Conservation (phyloP, 2,329 filamentous ascomycete species). For the Beauveria australis region DNA sequence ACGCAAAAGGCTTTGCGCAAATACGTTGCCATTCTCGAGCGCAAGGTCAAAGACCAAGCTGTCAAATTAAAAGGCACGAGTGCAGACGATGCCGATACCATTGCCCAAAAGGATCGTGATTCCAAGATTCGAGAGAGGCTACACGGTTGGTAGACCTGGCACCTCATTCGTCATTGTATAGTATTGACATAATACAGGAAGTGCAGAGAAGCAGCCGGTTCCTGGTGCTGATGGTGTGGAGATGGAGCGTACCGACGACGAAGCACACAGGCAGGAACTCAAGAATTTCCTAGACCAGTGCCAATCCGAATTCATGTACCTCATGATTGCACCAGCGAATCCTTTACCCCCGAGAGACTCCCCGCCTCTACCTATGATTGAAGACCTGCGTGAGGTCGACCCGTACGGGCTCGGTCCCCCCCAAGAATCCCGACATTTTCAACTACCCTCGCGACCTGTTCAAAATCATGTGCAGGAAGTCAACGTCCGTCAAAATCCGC, state of each 20-base stretch:
- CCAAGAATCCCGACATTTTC: slow-evolving; percentile 32
- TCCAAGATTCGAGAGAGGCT: slow-evolving; percentile 49
- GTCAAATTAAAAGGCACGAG: slow-evolving; percentile 52
- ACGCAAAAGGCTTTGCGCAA: slow-evolving; percentile 83
- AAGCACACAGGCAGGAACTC: slow-evolving; percentile 42
- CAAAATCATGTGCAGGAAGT: slow-evolving; percentile 52
- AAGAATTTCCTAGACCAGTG: slow-evolving; percentile 57
- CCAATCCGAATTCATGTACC: slow-evolving; percentile 57
- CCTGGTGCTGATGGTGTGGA: slow-evolving; percentile 39
- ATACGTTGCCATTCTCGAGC: slow-evolving; percentile 83
- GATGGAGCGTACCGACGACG: slow-evolving; percentile 41
- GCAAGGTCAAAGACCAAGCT: slow-evolving; percentile 76
- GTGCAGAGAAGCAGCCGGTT: slow-evolving; percentile 33
- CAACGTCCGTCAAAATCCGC: slow-evolving; percentile 43
- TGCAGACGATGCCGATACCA: slow-evolving; percentile 28
- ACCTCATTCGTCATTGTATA: neutral
- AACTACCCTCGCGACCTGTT: slow-evolving; percentile 31
- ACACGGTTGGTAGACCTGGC: slow-evolving; percentile 33
- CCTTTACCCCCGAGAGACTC: slow-evolving; percentile 57
- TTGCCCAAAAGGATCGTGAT: slow-evolving; percentile 42
- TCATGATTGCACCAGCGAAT: slow-evolving; percentile 60
- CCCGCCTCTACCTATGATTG: slow-evolving; percentile 48
- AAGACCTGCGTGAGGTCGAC: slow-evolving; percentile 50
- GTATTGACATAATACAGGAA: slow-evolving; percentile 24
- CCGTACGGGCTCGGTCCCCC: slow-evolving; percentile 38